phyloP scores from a whole-genome alignment of 2,329 filamentous ascomycete genomes.

The Xylaria arbuscula region DNA sequence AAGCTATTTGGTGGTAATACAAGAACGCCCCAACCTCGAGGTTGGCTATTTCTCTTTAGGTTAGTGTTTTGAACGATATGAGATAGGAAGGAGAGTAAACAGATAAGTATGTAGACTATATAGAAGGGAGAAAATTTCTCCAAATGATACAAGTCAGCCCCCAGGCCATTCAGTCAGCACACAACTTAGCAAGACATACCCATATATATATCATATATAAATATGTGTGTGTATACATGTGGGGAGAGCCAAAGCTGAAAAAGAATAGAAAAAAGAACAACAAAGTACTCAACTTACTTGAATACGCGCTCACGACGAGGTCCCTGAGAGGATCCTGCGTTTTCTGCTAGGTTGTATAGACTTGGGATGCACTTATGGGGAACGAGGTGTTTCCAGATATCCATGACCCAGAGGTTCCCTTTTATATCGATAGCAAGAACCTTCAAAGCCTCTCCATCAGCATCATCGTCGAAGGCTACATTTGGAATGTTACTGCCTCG shows the following conservation, averaged over 20 bases:
- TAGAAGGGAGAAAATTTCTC: not conserved
- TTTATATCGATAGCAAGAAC: constrained; percentile 63
- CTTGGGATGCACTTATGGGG: constrained; percentile 36
- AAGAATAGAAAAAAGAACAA: not conserved
- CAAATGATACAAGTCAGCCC: not conserved
- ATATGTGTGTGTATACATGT: not conserved
- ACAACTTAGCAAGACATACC: not conserved
- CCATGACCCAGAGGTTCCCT: constrained; percentile 61
- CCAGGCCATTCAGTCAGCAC: not conserved
- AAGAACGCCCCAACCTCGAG: constrained; percentile 62
- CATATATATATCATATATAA: too few species aligned
- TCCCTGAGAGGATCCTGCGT: not conserved
- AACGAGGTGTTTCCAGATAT: constrained; percentile 60
- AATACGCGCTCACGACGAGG: too few species aligned
- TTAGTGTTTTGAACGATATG: constrained; percentile 38
- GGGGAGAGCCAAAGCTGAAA: not conserved
- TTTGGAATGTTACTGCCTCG: constrained; percentile 63
- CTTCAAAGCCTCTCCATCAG: constrained; percentile 60
- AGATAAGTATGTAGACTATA: not conserved
- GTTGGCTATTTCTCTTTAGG: constrained; percentile 14
- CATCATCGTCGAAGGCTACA: constrained; percentile 62
- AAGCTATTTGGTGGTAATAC: constrained; percentile 59
- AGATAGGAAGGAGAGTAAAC: not conserved
- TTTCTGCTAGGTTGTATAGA: constrained; percentile 27
- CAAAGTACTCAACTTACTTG: constrained; percentile 18